phyloP scores from a whole-genome alignment of 805 yeast species.

The Saccharomycopsis fibuligera region DNA sequence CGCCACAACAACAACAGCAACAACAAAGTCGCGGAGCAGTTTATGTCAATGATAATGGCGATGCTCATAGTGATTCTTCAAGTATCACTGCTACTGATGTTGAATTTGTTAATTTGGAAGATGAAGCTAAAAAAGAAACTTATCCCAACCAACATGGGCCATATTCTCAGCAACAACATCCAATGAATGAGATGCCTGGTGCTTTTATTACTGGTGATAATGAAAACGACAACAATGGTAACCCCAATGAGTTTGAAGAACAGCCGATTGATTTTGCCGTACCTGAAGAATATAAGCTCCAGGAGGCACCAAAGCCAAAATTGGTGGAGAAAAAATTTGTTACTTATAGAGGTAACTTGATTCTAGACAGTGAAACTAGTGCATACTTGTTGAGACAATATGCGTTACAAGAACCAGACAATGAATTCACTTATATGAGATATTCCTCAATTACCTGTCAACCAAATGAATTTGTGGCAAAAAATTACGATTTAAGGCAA shows the following conservation, averaged over 20 bases:
- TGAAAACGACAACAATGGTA: not conserved
- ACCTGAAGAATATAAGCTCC: not conserved
- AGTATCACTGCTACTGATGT: conserved; percentile 1
- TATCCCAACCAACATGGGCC: too few species aligned
- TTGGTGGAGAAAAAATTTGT: conserved; percentile 6
- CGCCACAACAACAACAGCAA: not conserved
- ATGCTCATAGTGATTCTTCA: not conserved
- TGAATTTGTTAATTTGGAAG: not conserved
- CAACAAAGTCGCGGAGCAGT: not conserved
- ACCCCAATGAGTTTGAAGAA: not conserved
- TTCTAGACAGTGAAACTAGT: conserved; percentile 83
- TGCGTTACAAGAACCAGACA: conserved; percentile 34
- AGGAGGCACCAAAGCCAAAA: not conserved
- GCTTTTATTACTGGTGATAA: not conserved
- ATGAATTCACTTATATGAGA: conserved; percentile 82
- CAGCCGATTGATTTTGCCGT: not conserved
- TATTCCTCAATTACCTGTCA: conserved; percentile 93
- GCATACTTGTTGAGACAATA: conserved; percentile 51
- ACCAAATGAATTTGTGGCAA: conserved; percentile 58
- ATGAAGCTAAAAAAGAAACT: not conserved
- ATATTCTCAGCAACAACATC: not conserved
- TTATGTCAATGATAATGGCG: not conserved
- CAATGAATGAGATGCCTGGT: not conserved
- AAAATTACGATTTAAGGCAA: conserved; percentile 78
- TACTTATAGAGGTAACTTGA: conserved; percentile 59